Evolutionary conservation across 306 rosid genomes (phyloP).

Genomic region (Bauhinia variegata): DNA sequence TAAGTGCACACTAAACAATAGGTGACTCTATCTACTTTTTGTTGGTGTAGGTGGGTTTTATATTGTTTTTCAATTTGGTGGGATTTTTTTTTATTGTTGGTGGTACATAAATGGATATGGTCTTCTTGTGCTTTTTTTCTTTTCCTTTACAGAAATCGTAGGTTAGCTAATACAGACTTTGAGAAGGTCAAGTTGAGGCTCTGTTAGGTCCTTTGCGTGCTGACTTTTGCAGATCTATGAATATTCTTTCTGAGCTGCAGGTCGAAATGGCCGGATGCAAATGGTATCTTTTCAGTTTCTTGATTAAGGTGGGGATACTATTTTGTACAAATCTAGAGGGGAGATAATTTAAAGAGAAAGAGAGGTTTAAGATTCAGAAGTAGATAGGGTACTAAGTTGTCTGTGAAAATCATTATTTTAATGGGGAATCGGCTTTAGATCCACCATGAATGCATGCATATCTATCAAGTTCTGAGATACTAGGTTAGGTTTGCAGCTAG

Average conservation of each 20-base stretch:
- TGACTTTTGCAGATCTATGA: slow-evolving; percentile 54
- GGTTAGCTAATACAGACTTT: slow-evolving; percentile 36
- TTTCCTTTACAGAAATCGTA: slow-evolving; percentile 27
- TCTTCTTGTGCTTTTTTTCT: slow-evolving; percentile 9
- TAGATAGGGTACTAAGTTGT: too few relatives aligned
- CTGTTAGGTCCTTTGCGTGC: slow-evolving; percentile 35
- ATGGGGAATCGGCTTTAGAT: slow-evolving; percentile 25
- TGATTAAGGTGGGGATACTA: slow-evolving; percentile 32
- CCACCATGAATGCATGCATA: slow-evolving; percentile 6
- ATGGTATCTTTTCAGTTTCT: slow-evolving; percentile 46
- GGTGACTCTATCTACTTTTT: slow-evolving; percentile 40
- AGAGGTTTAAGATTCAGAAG: slow-evolving; percentile 28
- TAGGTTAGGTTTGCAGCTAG: background rate
- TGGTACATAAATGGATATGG: slow-evolving; percentile 5
- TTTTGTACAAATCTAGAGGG: slow-evolving; percentile 27
- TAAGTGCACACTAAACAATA: slow-evolving; percentile 4
- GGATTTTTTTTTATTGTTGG: background rate
- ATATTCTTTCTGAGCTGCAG: slow-evolving; percentile 42
- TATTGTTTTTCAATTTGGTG: slow-evolving; percentile 23
- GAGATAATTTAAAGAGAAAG: slow-evolving; percentile 12
- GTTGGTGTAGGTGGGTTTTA: slow-evolving; percentile 46
- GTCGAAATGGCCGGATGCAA: slow-evolving; percentile 33
- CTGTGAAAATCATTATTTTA: background rate
- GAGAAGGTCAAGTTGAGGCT: slow-evolving; percentile 29
- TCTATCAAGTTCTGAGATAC: background rate